These are phyloP conservation scores for Coniella vitis DNA, from an alignment of 2,329 filamentous ascomycete genomes.

Conservation along the genomic window DNA sequence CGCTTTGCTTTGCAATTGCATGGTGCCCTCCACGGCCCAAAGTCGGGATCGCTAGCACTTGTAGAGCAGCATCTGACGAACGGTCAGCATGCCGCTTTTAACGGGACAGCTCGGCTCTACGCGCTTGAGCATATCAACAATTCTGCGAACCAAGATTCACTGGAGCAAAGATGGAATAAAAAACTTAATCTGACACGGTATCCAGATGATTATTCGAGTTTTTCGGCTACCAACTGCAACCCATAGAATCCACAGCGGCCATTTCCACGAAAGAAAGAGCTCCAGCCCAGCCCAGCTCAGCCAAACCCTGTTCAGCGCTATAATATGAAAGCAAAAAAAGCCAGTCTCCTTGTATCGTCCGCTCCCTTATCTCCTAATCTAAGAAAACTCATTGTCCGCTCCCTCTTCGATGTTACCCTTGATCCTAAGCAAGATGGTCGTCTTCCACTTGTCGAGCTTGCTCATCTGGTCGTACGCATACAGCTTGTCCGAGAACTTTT, in stretches of 20 bases:
- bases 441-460: constrained; percentile 98
- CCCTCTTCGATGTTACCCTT: constrained; percentile 71
- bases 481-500: constrained; percentile 76
- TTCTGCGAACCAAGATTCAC: no score
- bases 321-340: background rate
- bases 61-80: no score
- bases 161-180: no score
- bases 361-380: background rate
- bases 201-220: no score
- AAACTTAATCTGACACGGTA: no score
- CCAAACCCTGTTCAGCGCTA: no score
- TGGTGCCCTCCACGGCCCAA: no score
- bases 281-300: background rate
- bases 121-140: no score
- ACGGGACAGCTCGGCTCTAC: no score
- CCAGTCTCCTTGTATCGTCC: background rate
- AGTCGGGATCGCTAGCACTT: no score
- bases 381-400: constrained; percentile 31
- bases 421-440: constrained; percentile 70
- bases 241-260: background rate
- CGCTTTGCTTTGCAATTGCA: no score
- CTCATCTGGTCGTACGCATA: constrained; percentile 88
- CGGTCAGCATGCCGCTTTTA: no score
- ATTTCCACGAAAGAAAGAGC: background rate
- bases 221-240: background rate